Evolutionary conservation across 2,329 filamentous ascomycete genomes (phyloP), one percentile per base, ranked within the genome.

Genomic region (Venturia effusa): DNA sequence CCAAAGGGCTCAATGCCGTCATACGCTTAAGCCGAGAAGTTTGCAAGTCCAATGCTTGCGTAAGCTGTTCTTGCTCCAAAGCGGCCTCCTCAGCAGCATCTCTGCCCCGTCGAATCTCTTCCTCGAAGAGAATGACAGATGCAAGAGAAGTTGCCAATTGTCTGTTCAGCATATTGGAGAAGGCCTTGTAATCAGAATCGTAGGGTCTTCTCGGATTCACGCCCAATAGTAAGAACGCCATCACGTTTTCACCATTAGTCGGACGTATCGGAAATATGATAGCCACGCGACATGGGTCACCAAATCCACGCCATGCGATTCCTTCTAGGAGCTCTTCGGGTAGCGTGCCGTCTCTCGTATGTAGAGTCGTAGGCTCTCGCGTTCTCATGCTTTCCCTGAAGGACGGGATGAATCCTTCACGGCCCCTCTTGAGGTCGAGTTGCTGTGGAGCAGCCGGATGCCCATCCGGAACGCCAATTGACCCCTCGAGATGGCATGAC

Each of bases 1-100:
- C 76, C 4, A 77, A 70, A 4, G 76, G 75, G 6, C 74, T 69
- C 6, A 73, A 68, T 48, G 74, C 72, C 3, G 76, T 75, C 67
- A 78, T 74, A 4, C 74, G 68, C 22, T 74, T 71, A 57, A 79
- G 78, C 27, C 70, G 70, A 61, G 67, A 57, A 8, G 64, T 65
- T 27, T 63, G 60, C 30, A 65, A 22, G 8, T 19, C 22, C 13
- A 65, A 51, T 63, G 54, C 24, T 41, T 63, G 39, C 24, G 59
- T 40, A 17, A 65, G 37, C n/a, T 64, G 45, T 27, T 45, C 64
- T 54, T 65, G 60, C n/a, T 59, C 51, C 10, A 63, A 11, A 13
- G 61, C 61, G n/a, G 63, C 57, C 15, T 30, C 66, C 45, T 73
- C 70, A 0, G 69, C 71, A 17, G 64, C 72, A 62, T 73, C 72